Evolutionary conservation across 2,329 filamentous ascomycete genomes (phyloP), one percentile per base, ranked within the genome.

Genomic region (Botrytis fabae): DNA sequence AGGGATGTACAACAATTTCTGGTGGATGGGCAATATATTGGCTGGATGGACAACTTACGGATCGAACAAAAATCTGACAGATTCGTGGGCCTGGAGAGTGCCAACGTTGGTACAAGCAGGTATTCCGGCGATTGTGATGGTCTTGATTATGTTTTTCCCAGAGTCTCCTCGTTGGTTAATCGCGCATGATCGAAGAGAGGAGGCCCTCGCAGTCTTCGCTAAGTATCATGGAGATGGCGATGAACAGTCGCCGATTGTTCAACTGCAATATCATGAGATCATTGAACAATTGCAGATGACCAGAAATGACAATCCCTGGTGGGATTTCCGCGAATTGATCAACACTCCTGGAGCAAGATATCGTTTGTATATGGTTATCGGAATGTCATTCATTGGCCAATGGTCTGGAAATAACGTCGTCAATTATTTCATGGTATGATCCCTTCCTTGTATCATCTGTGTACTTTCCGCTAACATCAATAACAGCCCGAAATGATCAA

Each of bases 201-300:
- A 90, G 75, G 88, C 87, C 0, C 81, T 86, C 32, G 81, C 83
- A 3, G 85, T 88, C 7, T 84, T 93, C 73, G 84, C 86, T 12
- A 86, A 86, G 74, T 89, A 88, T 77, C 90, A 90, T 76, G 85
- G 85, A 28, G 82, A 91, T 69, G 89, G 87, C 1, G 85, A 89
- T 76, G 83, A 84, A 1, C 81, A 82, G 70, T 85, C 84, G 0
- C 84, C 85, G 0, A 82, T 89, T 68, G 87, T 89, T 4, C 84
- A 86, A 76, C 82, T 89, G 8, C 86, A 90, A 79, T 87, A 88
- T 79, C 85, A 84, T 42, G 86, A 89, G 76, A 87, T 88, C 78
- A 80, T 86, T 42, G 86, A 88, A 78, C 83, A 86, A 70, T 83
- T 86, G 68, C 81, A 81, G 65, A 78, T 83, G 14, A 84, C 83